These are phyloP conservation scores for Puccinia polysora DNA, from an alignment of 1,284 basidiomycete genomes.

Conservation along the genomic window DNA sequence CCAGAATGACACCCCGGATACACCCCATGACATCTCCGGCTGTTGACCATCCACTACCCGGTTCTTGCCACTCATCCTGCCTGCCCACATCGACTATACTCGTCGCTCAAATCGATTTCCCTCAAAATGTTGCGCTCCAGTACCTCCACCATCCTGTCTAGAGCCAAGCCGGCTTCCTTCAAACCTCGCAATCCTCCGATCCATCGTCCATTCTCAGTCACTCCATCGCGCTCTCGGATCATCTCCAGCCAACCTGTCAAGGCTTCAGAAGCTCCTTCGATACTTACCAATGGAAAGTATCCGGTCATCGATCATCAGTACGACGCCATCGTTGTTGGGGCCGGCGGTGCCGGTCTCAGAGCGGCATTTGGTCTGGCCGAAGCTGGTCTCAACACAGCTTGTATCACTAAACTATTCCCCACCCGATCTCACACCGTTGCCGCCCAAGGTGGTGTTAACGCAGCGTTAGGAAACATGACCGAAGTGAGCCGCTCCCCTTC, in stretches of 20 bases:
- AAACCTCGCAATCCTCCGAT: not conserved
- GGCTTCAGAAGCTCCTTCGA: constrained; percentile 72
- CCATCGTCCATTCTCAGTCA: constrained; percentile 48
- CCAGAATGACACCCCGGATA: no score
- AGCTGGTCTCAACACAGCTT: constrained; percentile 81
- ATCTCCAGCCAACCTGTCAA: constrained; percentile 71
- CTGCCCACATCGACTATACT: no score
- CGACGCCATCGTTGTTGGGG: constrained; percentile 56
- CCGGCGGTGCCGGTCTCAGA: constrained; percentile 94
- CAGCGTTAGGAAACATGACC: constrained; percentile 97
- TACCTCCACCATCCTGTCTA: not conserved
- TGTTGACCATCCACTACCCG: no score
- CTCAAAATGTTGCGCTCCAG: constrained; percentile 36
- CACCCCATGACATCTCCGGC: no score
- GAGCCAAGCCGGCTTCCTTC: constrained; percentile 4
- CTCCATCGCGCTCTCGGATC: constrained; percentile 56
- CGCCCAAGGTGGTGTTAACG: constrained; percentile 99
- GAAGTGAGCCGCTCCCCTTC: constrained; percentile 59
- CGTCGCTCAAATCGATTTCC: no score
- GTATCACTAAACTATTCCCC: constrained; percentile 97
- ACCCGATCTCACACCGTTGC: constrained; percentile 98
- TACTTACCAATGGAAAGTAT: constrained; percentile 65
- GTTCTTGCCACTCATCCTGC: no score
- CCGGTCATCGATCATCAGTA: constrained; percentile 85
- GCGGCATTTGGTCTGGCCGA: constrained; percentile 99